Evolutionary conservation across 2,329 filamentous ascomycete genomes (phyloP), one percentile per base, ranked within the genome.

Genomic region (Penicillium olsonii): DNA sequence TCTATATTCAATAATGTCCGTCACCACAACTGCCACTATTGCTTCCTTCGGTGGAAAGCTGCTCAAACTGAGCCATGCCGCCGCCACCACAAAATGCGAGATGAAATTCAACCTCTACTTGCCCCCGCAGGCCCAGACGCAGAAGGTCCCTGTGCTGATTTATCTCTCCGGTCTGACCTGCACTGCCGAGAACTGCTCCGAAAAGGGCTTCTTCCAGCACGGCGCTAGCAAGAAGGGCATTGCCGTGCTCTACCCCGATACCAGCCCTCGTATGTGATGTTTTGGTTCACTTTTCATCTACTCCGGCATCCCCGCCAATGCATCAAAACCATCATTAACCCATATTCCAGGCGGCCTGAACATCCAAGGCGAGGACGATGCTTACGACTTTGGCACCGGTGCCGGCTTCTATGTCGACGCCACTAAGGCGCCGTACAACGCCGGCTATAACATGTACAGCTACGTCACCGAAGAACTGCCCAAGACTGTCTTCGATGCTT

Each of bases 371-470:
- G 92, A 97, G 78, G 85, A 95, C 65, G 92, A 95, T 57, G 71
- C 80, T 41, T 99, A 86, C 72, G 94, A 99, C 74, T 97, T 99
- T 68, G 94, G 94, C 63, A 84, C 84, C 55, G 92, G 88, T 5
- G 94, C 94, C 1, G 90, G 90, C 46, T 99, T 99, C 80, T 99
- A 99, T 78, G 77, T 99, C 60, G 87, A 99, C 70, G 91, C 92
- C 9, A 89, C 85, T 4, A 79, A 78, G 57, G 80, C 82, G 24
- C 90, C 91, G 9, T 99, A 85, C 78, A 77, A 77, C 51, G 76
- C 78, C 45, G 84, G 90, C 68, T 99, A 99, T 80, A 87, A 86
- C 62, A 99, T 99, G 94, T 91, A 97, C 78, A 84, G 81, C 55
- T 99, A 99, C 77, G 81, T 99, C 59, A 86, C 87, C n/a, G 72